Evolutionary conservation across 2,329 filamentous ascomycete species (phyloP).

Genomic region (Byssothecium circinans): DNA sequence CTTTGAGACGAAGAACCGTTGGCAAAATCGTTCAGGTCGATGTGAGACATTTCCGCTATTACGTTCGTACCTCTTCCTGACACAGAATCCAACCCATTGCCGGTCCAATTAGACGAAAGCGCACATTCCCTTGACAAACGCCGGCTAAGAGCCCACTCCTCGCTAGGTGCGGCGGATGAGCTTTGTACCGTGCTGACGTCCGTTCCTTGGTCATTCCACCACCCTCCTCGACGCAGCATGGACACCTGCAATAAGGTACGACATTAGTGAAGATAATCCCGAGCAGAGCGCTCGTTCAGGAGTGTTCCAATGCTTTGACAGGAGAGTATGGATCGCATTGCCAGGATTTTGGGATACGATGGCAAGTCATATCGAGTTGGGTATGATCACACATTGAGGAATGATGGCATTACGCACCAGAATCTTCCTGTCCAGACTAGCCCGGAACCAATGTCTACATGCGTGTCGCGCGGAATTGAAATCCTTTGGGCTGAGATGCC

Average conservation of each 20-base stretch:
- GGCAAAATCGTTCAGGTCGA: conserved; percentile 41
- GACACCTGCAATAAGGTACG: conserved; percentile 11
- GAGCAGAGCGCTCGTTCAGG: too few species aligned
- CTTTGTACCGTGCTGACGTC: not conserved
- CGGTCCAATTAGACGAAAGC: conserved; percentile 47
- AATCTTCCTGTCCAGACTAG: conserved; percentile 56
- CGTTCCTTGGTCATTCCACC: conserved; percentile 41
- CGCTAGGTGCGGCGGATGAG: not conserved
- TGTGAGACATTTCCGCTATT: conserved; percentile 23
- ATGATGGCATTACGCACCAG: conserved; percentile 32
- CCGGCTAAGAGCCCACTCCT: conserved; percentile 50
- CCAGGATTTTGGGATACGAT: too few species aligned
- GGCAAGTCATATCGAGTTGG: too few species aligned
- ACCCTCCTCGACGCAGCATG: conserved; percentile 61
- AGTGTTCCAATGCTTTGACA: too few species aligned
- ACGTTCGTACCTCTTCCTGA: conserved; percentile 4
- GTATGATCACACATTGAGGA: not conserved
- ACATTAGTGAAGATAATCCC: not conserved
- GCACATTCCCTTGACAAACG: conserved; percentile 54
- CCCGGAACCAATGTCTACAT: conserved; percentile 62
- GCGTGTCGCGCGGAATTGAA: conserved; percentile 64
- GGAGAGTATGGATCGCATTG: too few species aligned
- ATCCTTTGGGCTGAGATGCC: conserved; percentile 49
- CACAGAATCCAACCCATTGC: conserved; percentile 28
- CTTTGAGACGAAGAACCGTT: conserved; percentile 20